Percentiles rank a stretch among this genome's conserved stretches.
phyloP scores from a whole-genome alignment of 1,284 basidiomycete species.

The Irpex lacteus region DNA sequence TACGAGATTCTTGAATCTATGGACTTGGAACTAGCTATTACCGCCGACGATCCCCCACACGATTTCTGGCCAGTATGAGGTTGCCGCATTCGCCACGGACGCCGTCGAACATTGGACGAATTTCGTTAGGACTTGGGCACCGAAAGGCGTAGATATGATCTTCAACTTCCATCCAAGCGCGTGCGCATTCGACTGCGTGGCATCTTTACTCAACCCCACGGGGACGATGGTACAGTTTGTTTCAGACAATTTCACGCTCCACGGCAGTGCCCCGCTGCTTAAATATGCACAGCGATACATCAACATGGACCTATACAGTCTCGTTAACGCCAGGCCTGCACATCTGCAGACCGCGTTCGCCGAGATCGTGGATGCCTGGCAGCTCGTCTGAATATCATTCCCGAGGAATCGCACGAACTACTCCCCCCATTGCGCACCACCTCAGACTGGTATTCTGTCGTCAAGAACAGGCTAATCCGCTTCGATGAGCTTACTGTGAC shows the following conservation, averaged over 20 bases:
- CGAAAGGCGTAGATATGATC: slow-evolving; percentile 7
- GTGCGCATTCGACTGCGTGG: background rate
- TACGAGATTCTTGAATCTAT: background rate
- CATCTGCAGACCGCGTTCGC: background rate
- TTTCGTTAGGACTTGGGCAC: background rate
- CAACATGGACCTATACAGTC: background rate
- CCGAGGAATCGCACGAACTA: background rate
- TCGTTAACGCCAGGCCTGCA: background rate
- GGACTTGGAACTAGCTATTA: background rate
- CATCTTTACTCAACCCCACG: background rate
- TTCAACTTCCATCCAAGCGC: slow-evolving; percentile 9
- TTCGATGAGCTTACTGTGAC: slow-evolving; percentile 3
- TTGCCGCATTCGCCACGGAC: background rate
- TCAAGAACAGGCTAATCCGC: background rate
- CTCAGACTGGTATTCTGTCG: background rate
- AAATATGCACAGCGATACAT: background rate
- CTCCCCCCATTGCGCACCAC: background rate
- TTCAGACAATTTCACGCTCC: background rate
- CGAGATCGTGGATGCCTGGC: background rate
- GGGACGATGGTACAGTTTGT: background rate
- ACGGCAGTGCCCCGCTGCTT: background rate
- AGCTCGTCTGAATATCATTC: background rate
- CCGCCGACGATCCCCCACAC: background rate
- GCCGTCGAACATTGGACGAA: slow-evolving; percentile 1
- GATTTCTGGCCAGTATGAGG: background rate